Conservation (phyloP, 2,329 filamentous ascomycete species). For the Epichloe amarillans region DNA sequence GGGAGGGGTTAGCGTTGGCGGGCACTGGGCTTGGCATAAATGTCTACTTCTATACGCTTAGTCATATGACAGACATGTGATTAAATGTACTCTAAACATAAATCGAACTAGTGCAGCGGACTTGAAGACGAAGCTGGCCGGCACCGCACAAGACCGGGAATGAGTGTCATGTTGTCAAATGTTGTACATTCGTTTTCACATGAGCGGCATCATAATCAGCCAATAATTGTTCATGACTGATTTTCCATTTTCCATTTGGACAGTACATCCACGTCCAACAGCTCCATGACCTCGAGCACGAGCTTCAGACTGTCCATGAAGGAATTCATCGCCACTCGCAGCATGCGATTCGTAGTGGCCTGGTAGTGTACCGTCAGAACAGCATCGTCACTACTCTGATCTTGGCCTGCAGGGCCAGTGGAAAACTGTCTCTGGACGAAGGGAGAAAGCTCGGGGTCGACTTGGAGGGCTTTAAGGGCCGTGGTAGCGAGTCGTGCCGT, state of each 20-base stretch:
- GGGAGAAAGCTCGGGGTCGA: conserved; percentile 81
- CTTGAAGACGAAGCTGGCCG: neutral
- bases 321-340: conserved; percentile 88
- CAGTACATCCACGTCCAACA: conserved; percentile 75
- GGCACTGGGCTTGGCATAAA: neutral
- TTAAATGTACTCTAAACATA: neutral
- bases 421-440: conserved; percentile 63
- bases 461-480: conserved; percentile 61
- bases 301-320: conserved; percentile 86
- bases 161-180: too few species aligned
- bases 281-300: conserved; percentile 78
- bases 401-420: conserved; percentile 26
- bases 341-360: conserved; percentile 90
- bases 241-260: conserved; percentile 15
- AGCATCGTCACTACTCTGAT: conserved; percentile 8
- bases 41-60: neutral
- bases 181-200: neutral
- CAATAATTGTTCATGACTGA: neutral
- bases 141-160: too few species aligned
- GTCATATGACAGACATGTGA: conserved; percentile 1
- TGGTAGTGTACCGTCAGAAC: conserved; percentile 64
- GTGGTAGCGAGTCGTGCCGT: conserved; percentile 62
- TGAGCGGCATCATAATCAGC: neutral
- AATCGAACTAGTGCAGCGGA: neutral
- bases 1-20: neutral